Percentiles rank a stretch among this genome's conserved stretches.
phyloP scores from a whole-genome alignment of 1,284 basidiomycete species.

The Pseudozyma tsukubaensis region DNA sequence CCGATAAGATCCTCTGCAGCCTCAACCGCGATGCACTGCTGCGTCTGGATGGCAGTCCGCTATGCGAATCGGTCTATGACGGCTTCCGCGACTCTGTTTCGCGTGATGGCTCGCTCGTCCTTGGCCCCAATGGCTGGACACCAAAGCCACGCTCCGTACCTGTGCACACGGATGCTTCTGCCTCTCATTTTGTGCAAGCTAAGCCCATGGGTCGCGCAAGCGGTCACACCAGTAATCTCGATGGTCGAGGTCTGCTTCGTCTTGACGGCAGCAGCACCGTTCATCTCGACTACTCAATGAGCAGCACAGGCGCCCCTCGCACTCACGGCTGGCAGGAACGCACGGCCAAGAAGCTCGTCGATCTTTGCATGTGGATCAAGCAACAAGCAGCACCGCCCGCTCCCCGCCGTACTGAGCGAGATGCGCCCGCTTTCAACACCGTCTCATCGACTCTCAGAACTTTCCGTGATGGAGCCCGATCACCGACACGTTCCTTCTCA shows the following conservation, averaged over 20 bases:
- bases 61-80: constrained; percentile 11
- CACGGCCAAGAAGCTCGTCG: constrained; percentile 54
- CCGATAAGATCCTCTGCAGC: constrained; percentile 76
- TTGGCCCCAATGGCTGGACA: constrained; percentile 64
- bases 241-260: constrained; percentile 18
- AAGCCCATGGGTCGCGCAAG: constrained; percentile 11
- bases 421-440: constrained; percentile 17
- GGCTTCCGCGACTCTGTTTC: constrained; percentile 17
- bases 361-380: constrained; percentile 67
- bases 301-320: constrained; percentile 1
- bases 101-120: constrained; percentile 48
- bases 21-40: constrained; percentile 73
- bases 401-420: constrained; percentile 3
- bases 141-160: constrained; percentile 40
- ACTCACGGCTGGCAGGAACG: constrained; percentile 12
- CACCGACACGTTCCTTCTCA: constrained; percentile 36
- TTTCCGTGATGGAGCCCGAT: constrained; percentile 28
- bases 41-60: constrained; percentile 13
- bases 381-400: constrained; percentile 54
- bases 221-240: not conserved
- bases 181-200: constrained; percentile 29
- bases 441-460: constrained; percentile 27
- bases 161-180: constrained; percentile 27
- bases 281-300: constrained; percentile 61
- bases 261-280: constrained; percentile 56